Evolutionary conservation across 164 flowering plant genomes (phyloP).

Genomic region (Tinospora cordifolia): DNA sequence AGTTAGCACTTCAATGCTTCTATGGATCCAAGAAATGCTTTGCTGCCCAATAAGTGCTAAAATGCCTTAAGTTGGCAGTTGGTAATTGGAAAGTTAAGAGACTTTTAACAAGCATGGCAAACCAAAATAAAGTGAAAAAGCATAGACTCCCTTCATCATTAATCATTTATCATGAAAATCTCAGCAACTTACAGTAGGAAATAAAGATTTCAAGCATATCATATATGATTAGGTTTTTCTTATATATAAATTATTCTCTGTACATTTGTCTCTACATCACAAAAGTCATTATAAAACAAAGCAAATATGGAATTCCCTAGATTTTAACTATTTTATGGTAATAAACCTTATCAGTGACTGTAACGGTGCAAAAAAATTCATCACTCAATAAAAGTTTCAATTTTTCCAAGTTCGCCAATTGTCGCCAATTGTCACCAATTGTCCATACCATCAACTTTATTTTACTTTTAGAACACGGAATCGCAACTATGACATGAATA

Average conservation of each 20-base stretch:
- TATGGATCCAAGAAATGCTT: too few relatives aligned
- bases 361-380: not conserved
- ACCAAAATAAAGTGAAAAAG: too few relatives aligned
- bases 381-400: not conserved
- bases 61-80: too few relatives aligned
- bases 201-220: too few relatives aligned
- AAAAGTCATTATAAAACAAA: not conserved
- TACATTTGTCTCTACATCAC: not conserved
- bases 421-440: not conserved
- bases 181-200: too few relatives aligned
- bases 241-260: not conserved
- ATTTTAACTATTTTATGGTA: not conserved
- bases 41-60: too few relatives aligned
- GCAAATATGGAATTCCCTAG: not conserved
- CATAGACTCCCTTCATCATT: too few relatives aligned
- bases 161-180: too few relatives aligned
- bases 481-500: not conserved
- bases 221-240: not conserved
- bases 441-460: not conserved
- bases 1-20: not conserved
- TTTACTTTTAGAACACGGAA: not conserved
- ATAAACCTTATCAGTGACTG: not conserved
- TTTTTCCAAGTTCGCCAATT: not conserved
- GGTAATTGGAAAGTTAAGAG: too few relatives aligned
- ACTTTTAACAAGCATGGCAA: too few relatives aligned